Base-by-base conservation (phyloP, 768 basidiomycete species). In the Agaricus blazei region DNA sequence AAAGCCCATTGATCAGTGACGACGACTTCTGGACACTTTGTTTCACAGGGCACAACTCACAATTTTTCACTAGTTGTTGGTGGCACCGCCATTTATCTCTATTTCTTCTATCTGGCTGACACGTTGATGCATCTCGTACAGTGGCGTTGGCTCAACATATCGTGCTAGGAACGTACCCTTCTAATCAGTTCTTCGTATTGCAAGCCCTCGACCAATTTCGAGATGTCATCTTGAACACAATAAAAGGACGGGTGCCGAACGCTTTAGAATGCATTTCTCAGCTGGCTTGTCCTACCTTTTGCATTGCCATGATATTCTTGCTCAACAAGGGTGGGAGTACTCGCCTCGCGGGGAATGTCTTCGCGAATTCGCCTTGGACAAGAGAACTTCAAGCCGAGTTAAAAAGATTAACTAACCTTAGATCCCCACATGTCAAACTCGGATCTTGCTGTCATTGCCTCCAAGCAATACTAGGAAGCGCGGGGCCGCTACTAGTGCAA, bases 121-220 rank as follows among this genome's bases (percentile, higher is more conserved):
- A 31, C 24, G 12, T 28, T 12, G 41, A 37, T 27, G 9, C n/a
- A 45, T 43, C 54, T 4, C 8, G 12, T 55, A 14, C n/a, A 67
- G 65, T 56, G 9, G 54, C 55, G 31, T 63, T 67, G 34, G 57
- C 67, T 11, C 59, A 58, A 34, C 67, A 64, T 51, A 19, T 66
- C 1, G 34, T 65, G 44, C 27, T 48, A 67, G 34, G 54, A 64
- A 14, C 60, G 56, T 52, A 54, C 24, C 62, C 69, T 12, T 57
- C 64, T 41, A 74, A 75, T 48, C 59, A 75, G 2, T 63, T 83
- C 29, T 65, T 68, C 38, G 69, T 69, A 54, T 68, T 74, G 9
- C 84, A 86, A 62, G 74, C 76, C 44, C 84, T 82, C 78, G 71
- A 79, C 44, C 74, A 78, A 62, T 64, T 89, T 50, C 67, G 78